Evolutionary conservation across 2,329 filamentous ascomycete species (phyloP).

Genomic region (Microdochium trichocladiopsis): DNA sequence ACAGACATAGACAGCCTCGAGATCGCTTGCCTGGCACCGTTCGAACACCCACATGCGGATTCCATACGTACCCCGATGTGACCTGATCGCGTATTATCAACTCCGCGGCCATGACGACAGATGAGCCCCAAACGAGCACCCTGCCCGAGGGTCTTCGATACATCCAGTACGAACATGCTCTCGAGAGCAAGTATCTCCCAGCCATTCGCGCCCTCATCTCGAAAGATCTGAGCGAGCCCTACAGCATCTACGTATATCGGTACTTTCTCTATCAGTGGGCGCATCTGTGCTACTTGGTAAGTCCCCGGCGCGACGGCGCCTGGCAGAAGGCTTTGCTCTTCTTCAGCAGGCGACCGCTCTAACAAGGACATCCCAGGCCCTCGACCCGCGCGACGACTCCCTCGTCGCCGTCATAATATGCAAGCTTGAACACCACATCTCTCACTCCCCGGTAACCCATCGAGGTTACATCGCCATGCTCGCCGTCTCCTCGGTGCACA

Average conservation of each 20-base stretch:
- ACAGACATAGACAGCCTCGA: no score
- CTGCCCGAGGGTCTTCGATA: constrained; percentile 45
- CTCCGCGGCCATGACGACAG: constrained; percentile 1
- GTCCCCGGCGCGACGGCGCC: constrained; percentile 5
- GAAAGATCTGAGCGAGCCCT: constrained; percentile 93
- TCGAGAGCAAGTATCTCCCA: constrained; percentile 63
- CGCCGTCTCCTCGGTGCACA: constrained; percentile 73
- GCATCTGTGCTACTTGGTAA: constrained; percentile 91
- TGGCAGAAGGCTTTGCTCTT: neutral
- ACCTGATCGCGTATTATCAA: neutral
- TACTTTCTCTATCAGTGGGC: constrained; percentile 99
- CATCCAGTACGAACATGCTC: constrained; percentile 53
- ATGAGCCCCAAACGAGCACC: constrained; percentile 24
- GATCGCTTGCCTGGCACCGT: no score
- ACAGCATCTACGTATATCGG: constrained; percentile 98
- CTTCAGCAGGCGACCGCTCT: constrained; percentile 1
- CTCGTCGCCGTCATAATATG: constrained; percentile 89
- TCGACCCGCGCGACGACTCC: constrained; percentile 50
- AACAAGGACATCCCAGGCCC: constrained; percentile 33
- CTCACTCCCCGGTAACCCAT: constrained; percentile 65
- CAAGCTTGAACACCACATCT: constrained; percentile 86
- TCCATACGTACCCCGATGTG: neutral
- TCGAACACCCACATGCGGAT: neutral
- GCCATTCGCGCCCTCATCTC: constrained; percentile 90
- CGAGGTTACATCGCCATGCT: constrained; percentile 98